Conservation (phyloP, 164 flowering plant genomes). For the Akebia trifoliata region DNA sequence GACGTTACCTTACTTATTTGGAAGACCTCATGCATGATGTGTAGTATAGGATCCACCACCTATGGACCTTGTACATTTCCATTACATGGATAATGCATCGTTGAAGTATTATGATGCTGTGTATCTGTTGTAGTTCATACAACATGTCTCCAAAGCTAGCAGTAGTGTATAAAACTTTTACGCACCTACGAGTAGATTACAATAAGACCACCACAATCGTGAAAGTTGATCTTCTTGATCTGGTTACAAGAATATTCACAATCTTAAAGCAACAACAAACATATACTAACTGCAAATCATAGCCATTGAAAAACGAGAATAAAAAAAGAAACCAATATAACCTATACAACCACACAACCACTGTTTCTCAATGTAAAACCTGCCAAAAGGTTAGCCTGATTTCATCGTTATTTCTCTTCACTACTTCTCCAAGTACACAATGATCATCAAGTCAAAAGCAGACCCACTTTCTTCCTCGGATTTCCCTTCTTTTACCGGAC, state of each 20-base stretch:
- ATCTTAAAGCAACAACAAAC: conserved; percentile 30
- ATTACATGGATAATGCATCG: too few relatives aligned
- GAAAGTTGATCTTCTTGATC: conserved; percentile 31
- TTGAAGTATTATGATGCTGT: too few relatives aligned
- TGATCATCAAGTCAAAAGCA: conserved; percentile 52
- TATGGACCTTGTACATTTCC: too few relatives aligned
- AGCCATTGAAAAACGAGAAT: conserved; percentile 20
- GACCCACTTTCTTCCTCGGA: conserved; percentile 23
- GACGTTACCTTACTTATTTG: too few relatives aligned
- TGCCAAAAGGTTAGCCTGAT: conserved; percentile 54
- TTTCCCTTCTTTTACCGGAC: conserved; percentile 8
- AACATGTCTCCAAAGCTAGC: too few relatives aligned
- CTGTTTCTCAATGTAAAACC: conserved; percentile 20
- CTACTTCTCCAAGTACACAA: conserved; percentile 34
- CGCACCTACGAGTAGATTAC: too few relatives aligned
- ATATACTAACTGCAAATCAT: conserved; percentile 49
- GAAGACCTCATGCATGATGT: too few relatives aligned
- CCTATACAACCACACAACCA: conserved; percentile 37
- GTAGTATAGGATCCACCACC: too few relatives aligned
- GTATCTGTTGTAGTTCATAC: too few relatives aligned
- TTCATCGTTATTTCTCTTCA: conserved; percentile 27
- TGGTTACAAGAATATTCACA: conserved; percentile 45
- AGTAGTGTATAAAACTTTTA: too few relatives aligned
- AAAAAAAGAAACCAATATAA: conserved; percentile 16
- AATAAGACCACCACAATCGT: too few relatives aligned